These are phyloP conservation scores for Mollisiaceae sp. DNA, from an alignment of 2,329 filamentous ascomycete species.

Conservation along the genomic window DNA sequence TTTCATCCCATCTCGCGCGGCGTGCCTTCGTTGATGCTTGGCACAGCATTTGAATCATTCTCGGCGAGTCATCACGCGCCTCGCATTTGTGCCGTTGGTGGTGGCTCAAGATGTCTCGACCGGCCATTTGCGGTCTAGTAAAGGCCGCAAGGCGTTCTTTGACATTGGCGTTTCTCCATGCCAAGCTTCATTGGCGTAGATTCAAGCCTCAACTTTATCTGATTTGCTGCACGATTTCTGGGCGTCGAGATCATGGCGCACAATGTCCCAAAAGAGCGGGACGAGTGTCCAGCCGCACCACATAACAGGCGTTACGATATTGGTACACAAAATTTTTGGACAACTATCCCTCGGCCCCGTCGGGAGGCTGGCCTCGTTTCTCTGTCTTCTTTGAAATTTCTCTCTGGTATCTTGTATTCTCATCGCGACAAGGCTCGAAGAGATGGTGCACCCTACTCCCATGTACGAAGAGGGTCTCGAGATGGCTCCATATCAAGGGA, in stretches of 20 bases:
- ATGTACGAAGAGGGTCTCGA: conserved; percentile 22
- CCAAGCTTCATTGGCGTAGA: background rate
- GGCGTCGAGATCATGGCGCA: background rate
- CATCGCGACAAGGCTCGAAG: background rate
- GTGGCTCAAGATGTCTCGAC: background rate
- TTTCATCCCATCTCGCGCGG: background rate
- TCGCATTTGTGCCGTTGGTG: background rate
- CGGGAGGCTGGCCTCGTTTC: background rate
- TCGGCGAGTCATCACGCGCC: background rate
- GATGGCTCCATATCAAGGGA: conserved; percentile 26
- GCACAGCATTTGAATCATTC: background rate
- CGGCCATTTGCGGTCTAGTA: background rate
- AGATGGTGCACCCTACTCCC: background rate
- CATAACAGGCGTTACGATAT: background rate
- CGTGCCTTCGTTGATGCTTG: background rate
- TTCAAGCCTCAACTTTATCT: background rate
- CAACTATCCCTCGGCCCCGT: background rate
- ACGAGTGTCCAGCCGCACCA: conserved; percentile 1
- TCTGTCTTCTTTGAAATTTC: background rate
- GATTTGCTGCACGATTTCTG: background rate
- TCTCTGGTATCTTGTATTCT: background rate
- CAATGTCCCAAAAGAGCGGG: background rate
- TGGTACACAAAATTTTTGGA: background rate
- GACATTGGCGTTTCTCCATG: conserved; percentile 1
- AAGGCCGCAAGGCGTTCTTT: background rate